Evolutionary conservation across 352 stramenopile species (phyloP), one percentile per base, ranked within the genome.

Genomic region (Plasmopara muralis): DNA sequence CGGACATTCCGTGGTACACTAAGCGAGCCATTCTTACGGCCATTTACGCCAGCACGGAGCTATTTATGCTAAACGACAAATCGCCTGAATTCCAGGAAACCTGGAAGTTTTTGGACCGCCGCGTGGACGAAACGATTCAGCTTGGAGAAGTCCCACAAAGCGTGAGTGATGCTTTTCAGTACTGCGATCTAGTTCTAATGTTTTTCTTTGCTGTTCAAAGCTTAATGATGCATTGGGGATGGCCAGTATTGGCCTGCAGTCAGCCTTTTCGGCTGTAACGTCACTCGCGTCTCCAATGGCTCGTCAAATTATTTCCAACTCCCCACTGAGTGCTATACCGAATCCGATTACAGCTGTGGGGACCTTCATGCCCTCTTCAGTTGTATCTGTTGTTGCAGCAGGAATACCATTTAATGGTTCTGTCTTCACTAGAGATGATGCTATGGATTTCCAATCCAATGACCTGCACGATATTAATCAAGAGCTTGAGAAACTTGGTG

Each of bases 21-120:
- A 94, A 94, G 65, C 81, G 81, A 35, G 81, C 81, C 20, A 57
- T 89, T 31, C 72, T 94, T 28, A 85, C 75, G 38, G 77, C 67
- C 10, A 80, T 91, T 50, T 89, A 93, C 61, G 71, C 79, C 15
- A 88, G 74, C 57, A 89, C 78, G 43, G 83, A 94, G 64, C 64
- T 94, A 20, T 90, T 89, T 34, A 75, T 92, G 75, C 72, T 94
- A n/a, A 83, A 77, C 38, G 83, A 94, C 60, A 57, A 75, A 56
- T 94, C 83, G 40, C 55, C 64, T 2, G 68, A 74, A 60, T 87
- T 77, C 34, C 61, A 89, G 44, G 83, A 90, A 38, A 91, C 83
- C 0, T 94, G 83, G 83, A 66, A 62, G 14, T 94, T 94, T 50
- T 57, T 94, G 14, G 78, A 92, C 56, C 83, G 82, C 49, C 79